Evolutionary conservation across 768 basidiomycete genomes (phyloP).

Genomic region (Xerocomus spinulosus): DNA sequence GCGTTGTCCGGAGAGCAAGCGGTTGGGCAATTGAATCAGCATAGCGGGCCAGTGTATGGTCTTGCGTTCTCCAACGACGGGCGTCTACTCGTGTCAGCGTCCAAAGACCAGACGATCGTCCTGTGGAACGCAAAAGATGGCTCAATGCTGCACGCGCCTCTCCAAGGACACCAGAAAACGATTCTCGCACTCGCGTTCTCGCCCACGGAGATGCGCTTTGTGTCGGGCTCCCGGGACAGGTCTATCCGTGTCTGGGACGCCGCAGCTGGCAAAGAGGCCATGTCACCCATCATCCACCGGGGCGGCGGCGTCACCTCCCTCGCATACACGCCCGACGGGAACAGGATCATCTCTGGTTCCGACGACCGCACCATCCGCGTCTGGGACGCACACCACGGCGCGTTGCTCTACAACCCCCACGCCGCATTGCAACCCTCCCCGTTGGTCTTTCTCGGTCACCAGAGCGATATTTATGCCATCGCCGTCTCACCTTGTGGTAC

Average conservation of each 20-base stretch:
- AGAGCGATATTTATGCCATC: conserved; percentile 23
- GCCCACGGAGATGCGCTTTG: conserved; percentile 21
- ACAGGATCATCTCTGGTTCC: conserved; percentile 27
- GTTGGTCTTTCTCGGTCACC: conserved; percentile 18
- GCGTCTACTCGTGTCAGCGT: conserved; percentile 21
- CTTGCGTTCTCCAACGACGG: conserved; percentile 32
- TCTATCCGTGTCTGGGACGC: conserved; percentile 30
- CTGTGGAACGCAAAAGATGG: conserved; percentile 22
- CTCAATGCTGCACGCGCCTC: conserved; percentile 9
- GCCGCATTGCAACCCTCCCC: conserved; percentile 3
- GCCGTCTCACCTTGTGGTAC: conserved; percentile 29
- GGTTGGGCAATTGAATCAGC: conserved; percentile 13
- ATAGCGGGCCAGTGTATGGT: conserved; percentile 18
- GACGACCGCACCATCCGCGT: conserved; percentile 28
- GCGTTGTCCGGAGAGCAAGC: conserved; percentile 21
- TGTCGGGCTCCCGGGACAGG: conserved; percentile 30
- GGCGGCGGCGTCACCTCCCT: conserved; percentile 23
- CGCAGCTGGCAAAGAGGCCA: conserved; percentile 9
- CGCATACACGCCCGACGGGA: conserved; percentile 29
- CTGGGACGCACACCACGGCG: conserved; percentile 25
- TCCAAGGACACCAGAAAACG: conserved; percentile 23
- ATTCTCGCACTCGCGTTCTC: conserved; percentile 30
- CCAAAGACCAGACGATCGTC: conserved; percentile 24
- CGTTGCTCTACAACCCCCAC: conserved; percentile 12
- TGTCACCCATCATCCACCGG: conserved; percentile 15